Evolutionary conservation across 306 rosid genomes (phyloP).

Genomic region (Vigna radiata): DNA sequence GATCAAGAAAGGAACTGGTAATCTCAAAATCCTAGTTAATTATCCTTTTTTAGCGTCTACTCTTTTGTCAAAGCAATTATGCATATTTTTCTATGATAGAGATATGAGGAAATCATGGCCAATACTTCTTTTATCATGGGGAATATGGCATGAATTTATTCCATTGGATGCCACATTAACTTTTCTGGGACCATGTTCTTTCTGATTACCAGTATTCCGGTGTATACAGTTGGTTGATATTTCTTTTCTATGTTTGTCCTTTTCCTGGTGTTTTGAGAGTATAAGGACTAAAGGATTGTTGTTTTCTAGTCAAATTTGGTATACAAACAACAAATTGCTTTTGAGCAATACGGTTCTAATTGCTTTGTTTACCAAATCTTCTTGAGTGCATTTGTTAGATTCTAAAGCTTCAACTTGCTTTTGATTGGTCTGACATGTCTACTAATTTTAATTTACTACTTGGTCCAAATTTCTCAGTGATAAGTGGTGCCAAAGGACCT

Average conservation of each 20-base stretch:
- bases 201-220: slow-evolving; percentile 25
- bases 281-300: slow-evolving; percentile 26
- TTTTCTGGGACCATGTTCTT: slow-evolving; percentile 39
- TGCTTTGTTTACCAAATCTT: slow-evolving; percentile 18
- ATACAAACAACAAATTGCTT: slow-evolving; percentile 25
- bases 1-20: slow-evolving; percentile 97
- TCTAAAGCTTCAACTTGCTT: slow-evolving; percentile 36
- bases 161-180: slow-evolving; percentile 18
- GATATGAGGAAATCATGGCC: slow-evolving; percentile 40
- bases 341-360: slow-evolving; percentile 27
- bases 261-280: slow-evolving; percentile 35
- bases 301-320: slow-evolving; percentile 36
- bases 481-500: slow-evolving; percentile 80
- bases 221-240: slow-evolving; percentile 31
- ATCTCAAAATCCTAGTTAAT: slow-evolving; percentile 37
- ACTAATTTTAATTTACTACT: slow-evolving; percentile 37
- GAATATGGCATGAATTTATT: slow-evolving; percentile 12
- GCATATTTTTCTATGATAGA: slow-evolving; percentile 27
- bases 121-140: slow-evolving; percentile 21
- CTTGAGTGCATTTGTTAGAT: slow-evolving; percentile 36
- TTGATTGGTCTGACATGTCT: slow-evolving; percentile 36
- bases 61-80: slow-evolving; percentile 33
- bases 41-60: slow-evolving; percentile 19
- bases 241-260: slow-evolving; percentile 19
- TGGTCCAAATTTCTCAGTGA: slow-evolving; percentile 60